Conservation (phyloP, 1,284 basidiomycete genomes). For the Cronartium quercuum region DNA sequence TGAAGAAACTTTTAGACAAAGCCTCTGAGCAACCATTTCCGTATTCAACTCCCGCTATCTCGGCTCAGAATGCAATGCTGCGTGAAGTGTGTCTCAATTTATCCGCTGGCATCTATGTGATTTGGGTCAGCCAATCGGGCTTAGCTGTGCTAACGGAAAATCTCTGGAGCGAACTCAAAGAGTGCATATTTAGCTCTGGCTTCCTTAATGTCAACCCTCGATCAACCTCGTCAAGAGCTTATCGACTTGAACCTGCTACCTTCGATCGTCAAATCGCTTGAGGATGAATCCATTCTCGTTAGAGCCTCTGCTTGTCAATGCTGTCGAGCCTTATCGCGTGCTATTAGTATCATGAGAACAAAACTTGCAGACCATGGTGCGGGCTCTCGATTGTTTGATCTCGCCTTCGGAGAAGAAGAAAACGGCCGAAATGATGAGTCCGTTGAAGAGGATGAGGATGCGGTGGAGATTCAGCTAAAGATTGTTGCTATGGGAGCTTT, state of each 20-base stretch:
- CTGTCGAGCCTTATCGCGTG: slow-evolving; percentile 69
- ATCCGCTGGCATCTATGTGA: neutral
- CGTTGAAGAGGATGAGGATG: slow-evolving; percentile 40
- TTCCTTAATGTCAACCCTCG: slow-evolving; percentile 32
- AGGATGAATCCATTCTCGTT: slow-evolving; percentile 63
- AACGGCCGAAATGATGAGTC: slow-evolving; percentile 12
- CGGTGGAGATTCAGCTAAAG: slow-evolving; percentile 65
- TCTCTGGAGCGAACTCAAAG: neutral
- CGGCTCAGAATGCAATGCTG: slow-evolving; percentile 35
- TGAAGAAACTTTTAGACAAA: slow-evolving; percentile 32
- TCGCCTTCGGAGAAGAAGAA: slow-evolving; percentile 53
- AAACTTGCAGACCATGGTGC: slow-evolving; percentile 74
- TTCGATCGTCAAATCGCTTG: slow-evolving; percentile 56
- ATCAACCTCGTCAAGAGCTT: slow-evolving; percentile 55
- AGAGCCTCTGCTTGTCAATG: slow-evolving; percentile 78
- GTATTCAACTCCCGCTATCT: slow-evolving; percentile 24
- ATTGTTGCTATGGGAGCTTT: slow-evolving; percentile 67
- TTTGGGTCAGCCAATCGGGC: no score
- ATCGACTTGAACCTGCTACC: slow-evolving; percentile 59
- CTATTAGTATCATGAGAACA: slow-evolving; percentile 69
- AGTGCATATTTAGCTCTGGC: slow-evolving; percentile 36
- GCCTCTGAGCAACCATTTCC: slow-evolving; percentile 28
- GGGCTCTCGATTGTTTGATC: slow-evolving; percentile 61
- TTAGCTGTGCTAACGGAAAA: neutral
- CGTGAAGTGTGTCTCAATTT: slow-evolving; percentile 10